Percentiles rank a stretch among this genome's conserved stretches.
These are phyloP conservation scores for Pseudogymnoascus sp. DNA, from an alignment of 2,329 filamentous ascomycete species.

Conservation along the genomic window DNA sequence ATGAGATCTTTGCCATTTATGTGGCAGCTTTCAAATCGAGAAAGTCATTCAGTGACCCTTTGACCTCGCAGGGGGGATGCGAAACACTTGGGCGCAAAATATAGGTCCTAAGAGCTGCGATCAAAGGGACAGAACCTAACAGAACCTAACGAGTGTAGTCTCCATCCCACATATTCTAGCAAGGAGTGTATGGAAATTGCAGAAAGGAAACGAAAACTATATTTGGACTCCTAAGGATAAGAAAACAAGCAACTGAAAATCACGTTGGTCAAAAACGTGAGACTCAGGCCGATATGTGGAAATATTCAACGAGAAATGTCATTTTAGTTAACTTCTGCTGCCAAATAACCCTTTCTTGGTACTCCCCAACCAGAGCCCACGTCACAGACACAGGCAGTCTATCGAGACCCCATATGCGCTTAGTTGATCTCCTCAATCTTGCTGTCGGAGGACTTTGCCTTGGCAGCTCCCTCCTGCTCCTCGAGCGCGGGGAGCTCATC, in stretches of 20 bases:
- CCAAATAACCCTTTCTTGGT: neutral
- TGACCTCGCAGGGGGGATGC: neutral
- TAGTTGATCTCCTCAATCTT: conserved; percentile 30
- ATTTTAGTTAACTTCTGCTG: neutral
- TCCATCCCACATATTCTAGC: neutral
- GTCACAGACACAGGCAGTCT: neutral
- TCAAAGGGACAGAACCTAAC: neutral
- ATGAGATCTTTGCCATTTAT: too few relatives aligned
- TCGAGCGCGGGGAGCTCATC: conserved; percentile 83
- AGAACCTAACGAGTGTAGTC: neutral
- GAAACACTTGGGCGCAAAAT: neutral
- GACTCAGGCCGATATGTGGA: neutral
- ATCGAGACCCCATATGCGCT: conserved; percentile 1
- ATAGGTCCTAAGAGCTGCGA: neutral
- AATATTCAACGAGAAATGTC: conserved; percentile 3
- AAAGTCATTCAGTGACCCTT: too few relatives aligned
- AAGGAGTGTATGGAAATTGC: neutral
- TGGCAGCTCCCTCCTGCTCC: conserved; percentile 43
- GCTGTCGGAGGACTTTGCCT: conserved; percentile 35
- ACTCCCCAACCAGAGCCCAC: neutral
- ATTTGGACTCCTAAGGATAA: neutral
- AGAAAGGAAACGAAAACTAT: neutral
- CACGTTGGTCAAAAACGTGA: neutral
- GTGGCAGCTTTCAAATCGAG: too few relatives aligned
- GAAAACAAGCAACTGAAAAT: neutral